These are phyloP conservation scores for Tolypocladium amazonense DNA, from an alignment of 2,329 filamentous ascomycete species.

Conservation along the genomic window DNA sequence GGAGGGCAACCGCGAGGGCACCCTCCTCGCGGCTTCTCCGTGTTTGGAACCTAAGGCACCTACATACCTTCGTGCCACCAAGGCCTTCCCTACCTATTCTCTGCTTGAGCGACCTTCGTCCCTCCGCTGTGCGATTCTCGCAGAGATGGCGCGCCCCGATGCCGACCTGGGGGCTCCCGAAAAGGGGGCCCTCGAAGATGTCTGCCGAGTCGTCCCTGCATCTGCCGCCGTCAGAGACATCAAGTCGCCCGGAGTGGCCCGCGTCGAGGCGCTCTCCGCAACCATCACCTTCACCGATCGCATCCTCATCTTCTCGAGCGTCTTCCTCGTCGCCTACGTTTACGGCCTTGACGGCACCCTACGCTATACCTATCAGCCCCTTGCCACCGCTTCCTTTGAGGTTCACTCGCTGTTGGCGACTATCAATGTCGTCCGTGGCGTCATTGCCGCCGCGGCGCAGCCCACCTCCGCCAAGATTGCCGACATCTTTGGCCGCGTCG, in stretches of 20 bases:
- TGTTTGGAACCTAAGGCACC: too few relatives aligned
- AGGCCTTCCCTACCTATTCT: too few relatives aligned
- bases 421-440: constrained; percentile 44
- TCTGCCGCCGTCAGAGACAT: constrained; percentile 15
- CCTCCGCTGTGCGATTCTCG: too few relatives aligned
- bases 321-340: constrained; percentile 54
- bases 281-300: constrained; percentile 42
- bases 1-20: too few relatives aligned
- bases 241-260: constrained; percentile 43
- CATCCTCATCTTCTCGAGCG: constrained; percentile 44
- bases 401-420: constrained; percentile 46
- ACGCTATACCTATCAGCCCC: constrained; percentile 43
- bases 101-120: too few relatives aligned
- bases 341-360: constrained; percentile 51
- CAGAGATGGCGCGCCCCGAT: background rate
- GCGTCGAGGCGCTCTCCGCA: constrained; percentile 44
- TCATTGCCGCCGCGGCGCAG: constrained; percentile 49
- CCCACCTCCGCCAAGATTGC: constrained; percentile 49
- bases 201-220: background rate
- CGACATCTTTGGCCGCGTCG: constrained; percentile 52
- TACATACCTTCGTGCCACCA: too few relatives aligned
- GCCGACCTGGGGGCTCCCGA: background rate
- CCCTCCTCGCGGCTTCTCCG: too few relatives aligned
- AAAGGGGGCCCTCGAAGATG: too few relatives aligned
- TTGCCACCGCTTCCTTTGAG: constrained; percentile 38